These are phyloP conservation scores for Aspergillus unguis DNA, from an alignment of 2,329 filamentous ascomycete genomes.

Conservation along the genomic window DNA sequence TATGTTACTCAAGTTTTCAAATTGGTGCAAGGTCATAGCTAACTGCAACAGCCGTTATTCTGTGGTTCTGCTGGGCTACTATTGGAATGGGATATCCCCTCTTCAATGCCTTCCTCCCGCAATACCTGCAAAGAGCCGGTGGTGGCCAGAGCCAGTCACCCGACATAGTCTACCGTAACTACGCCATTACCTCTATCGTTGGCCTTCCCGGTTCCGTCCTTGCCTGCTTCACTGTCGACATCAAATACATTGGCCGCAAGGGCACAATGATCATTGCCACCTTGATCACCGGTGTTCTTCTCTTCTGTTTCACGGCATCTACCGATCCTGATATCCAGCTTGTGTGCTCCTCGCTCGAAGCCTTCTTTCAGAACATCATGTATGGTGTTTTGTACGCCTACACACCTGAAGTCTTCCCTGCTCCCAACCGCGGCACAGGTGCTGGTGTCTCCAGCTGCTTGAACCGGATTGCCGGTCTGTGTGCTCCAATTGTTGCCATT, in stretches of 20 bases:
- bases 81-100: slow-evolving; percentile 86
- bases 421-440: slow-evolving; percentile 54
- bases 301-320: slow-evolving; percentile 55
- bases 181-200: slow-evolving; percentile 72
- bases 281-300: slow-evolving; percentile 51
- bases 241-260: slow-evolving; percentile 61
- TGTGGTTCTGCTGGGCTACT: slow-evolving; percentile 78
- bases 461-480: slow-evolving; percentile 45
- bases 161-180: slow-evolving; percentile 66
- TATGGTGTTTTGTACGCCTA: slow-evolving; percentile 58
- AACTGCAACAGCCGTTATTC: slow-evolving; percentile 36
- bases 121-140: slow-evolving; percentile 67
- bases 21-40: slow-evolving; percentile 33
- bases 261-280: slow-evolving; percentile 55
- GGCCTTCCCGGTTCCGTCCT: slow-evolving; percentile 75
- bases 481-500: slow-evolving; percentile 46
- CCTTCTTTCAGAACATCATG: slow-evolving; percentile 57
- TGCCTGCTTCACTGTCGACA: slow-evolving; percentile 68
- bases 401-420: slow-evolving; percentile 59
- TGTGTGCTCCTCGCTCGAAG: slow-evolving; percentile 52
- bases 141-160: slow-evolving; percentile 35
- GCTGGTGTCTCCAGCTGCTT: slow-evolving; percentile 48
- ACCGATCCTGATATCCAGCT: slow-evolving; percentile 50
- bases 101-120: slow-evolving; percentile 87
- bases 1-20: slow-evolving; percentile 46